Percentiles rank a stretch among this genome's conserved stretches.
phyloP scores from a whole-genome alignment of 768 basidiomycete species.

The Leccinum olivaceopallidum region DNA sequence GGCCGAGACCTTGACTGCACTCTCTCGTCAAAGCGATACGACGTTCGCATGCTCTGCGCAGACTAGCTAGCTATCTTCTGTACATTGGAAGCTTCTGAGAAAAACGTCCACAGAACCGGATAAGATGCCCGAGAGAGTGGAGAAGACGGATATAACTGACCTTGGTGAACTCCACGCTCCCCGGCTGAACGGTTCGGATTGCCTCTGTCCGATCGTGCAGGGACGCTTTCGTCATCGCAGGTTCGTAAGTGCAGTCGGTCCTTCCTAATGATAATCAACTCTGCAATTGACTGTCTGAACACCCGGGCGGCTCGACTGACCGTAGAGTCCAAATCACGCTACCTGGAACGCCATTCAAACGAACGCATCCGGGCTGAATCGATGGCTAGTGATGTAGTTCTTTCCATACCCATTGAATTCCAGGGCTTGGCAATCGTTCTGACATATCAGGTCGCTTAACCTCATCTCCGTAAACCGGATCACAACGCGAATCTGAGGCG shows the following conservation, averaged over 20 bases:
- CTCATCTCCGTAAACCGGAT: constrained; percentile 94
- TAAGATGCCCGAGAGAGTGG: neutral
- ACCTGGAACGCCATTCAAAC: constrained; percentile 99
- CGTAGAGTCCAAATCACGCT: constrained; percentile 91
- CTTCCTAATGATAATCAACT: constrained; percentile 47
- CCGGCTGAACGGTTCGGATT: constrained; percentile 84
- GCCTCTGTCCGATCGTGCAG: constrained; percentile 95
- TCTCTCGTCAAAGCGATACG: constrained; percentile 87
- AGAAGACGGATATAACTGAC: constrained; percentile 35
- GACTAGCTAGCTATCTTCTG: constrained; percentile 73
- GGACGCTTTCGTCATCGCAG: constrained; percentile 97
- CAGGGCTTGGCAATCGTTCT: constrained; percentile 93
- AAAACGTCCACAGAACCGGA: constrained; percentile 60
- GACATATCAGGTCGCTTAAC: constrained; percentile 93
- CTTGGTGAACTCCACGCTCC: constrained; percentile 85
- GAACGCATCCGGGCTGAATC: constrained; percentile 96
- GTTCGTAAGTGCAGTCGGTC: constrained; percentile 94
- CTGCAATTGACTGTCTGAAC: neutral
- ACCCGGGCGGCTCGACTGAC: constrained; percentile 34
- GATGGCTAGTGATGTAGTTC: constrained; percentile 92
- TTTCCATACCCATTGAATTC: constrained; percentile 95
- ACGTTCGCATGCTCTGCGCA: constrained; percentile 81
- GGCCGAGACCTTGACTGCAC: constrained; percentile 87
- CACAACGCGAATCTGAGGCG: constrained; percentile 78
- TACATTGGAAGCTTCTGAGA: constrained; percentile 67